Percentiles rank a stretch among this genome's conserved stretches.
phyloP scores from a whole-genome alignment of 2,329 filamentous ascomycete species.

The Curvularia lunata region DNA sequence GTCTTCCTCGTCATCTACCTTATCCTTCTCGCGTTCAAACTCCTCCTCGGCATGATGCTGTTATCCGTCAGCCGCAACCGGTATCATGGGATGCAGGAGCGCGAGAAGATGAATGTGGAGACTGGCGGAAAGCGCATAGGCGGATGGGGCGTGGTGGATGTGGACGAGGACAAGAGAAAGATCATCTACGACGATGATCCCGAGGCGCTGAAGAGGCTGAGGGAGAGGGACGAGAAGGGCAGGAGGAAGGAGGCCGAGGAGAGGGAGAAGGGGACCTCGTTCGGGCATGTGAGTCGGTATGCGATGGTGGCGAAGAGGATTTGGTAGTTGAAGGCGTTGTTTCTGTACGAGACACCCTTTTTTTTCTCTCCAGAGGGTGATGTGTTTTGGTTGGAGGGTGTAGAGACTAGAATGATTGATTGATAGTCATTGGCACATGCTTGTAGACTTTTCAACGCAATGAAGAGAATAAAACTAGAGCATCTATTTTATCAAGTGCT shows the following conservation, averaged over 20 bases:
- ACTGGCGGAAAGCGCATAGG: slow-evolving; percentile 78
- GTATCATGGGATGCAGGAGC: slow-evolving; percentile 79
- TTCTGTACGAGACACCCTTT: no score
- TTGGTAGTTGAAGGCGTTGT: slow-evolving; percentile 55
- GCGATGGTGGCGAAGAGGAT: slow-evolving; percentile 97
- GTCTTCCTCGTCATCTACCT: slow-evolving; percentile 87
- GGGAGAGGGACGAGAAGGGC: slow-evolving; percentile 67
- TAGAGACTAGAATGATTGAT: no score
- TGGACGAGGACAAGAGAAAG: slow-evolving; percentile 82
- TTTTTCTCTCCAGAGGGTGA: no score
- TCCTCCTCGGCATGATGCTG: slow-evolving; percentile 86
- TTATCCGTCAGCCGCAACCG: slow-evolving; percentile 79
- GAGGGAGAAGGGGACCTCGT: slow-evolving; percentile 60
- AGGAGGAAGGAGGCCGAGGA: slow-evolving; percentile 64
- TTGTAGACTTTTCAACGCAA: no score
- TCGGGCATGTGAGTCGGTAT: slow-evolving; percentile 76
- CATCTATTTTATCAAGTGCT: no score
- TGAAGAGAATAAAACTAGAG: no score
- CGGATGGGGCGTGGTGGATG: slow-evolving; percentile 83
- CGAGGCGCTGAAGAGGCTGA: slow-evolving; percentile 68
- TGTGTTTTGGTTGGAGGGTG: no score
- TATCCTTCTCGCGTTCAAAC: slow-evolving; percentile 78
- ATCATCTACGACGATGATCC: slow-evolving; percentile 88
- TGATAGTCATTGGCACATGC: no score
- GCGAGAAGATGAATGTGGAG: slow-evolving; percentile 63